phyloP scores from a whole-genome alignment of 1,139 yeast genomes.

The Insectozyma bohioensis region DNA sequence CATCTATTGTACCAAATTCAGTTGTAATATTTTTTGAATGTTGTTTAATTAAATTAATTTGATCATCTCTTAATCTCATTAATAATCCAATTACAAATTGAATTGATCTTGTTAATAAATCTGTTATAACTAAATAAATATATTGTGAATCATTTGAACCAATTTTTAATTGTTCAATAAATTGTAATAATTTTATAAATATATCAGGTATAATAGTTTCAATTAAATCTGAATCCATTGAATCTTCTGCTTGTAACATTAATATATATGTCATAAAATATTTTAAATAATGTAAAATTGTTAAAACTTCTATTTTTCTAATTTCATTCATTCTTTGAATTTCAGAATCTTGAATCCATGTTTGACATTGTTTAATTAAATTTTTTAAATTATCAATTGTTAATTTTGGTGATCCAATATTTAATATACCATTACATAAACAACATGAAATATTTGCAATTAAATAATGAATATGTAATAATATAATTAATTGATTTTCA shows the following conservation, averaged over 20 bases:
- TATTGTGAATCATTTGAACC: conserved; percentile 22
- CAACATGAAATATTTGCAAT: conserved; percentile 26
- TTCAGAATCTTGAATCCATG: conserved; percentile 25
- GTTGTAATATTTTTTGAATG: conserved; percentile 3
- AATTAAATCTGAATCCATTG: conserved; percentile 20
- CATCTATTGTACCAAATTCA: conserved; percentile 4
- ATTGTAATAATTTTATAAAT: conserved; percentile 20
- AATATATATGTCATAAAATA: conserved; percentile 31
- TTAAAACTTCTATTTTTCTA: conserved; percentile 26
- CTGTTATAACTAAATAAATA: conserved; percentile 29
- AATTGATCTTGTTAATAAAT: conserved; percentile 30
- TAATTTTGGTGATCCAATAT: conserved; percentile 23
- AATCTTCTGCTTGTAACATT: conserved; percentile 38
- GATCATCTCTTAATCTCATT: conserved; percentile 25
- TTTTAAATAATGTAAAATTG: conserved; percentile 31
- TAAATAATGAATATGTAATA: conserved; percentile 29
- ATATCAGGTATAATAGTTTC: conserved; percentile 24
- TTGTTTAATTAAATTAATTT: conserved; percentile 7
- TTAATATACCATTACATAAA: conserved; percentile 26
- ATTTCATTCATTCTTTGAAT: conserved; percentile 15
- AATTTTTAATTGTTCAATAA: conserved; percentile 17
- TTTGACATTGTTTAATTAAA: conserved; percentile 22
- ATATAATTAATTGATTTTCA: conserved; percentile 20
- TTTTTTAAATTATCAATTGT: conserved; percentile 24
- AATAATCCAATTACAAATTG: conserved; percentile 40